These are phyloP conservation scores for Aspergillus japonicus DNA, from an alignment of 2,329 filamentous ascomycete genomes.

Conservation along the genomic window DNA sequence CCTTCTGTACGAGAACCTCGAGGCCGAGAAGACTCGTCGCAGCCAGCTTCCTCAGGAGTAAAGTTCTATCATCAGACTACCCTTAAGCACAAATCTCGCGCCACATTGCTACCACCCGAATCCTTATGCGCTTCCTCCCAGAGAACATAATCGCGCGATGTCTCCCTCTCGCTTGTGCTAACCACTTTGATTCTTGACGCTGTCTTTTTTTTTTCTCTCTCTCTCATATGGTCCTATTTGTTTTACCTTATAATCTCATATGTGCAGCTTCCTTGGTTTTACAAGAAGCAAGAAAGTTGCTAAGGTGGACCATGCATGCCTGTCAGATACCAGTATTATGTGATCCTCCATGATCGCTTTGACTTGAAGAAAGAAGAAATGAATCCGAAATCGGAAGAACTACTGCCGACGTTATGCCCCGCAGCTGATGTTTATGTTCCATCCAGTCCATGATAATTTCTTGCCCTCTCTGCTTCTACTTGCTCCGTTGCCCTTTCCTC, in stretches of 20 bases:
- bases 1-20: constrained; percentile 96
- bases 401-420: constrained; percentile 10
- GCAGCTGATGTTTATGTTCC: constrained; percentile 9
- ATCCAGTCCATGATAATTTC: background rate
- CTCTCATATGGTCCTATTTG: constrained; percentile 18
- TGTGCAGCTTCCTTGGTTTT: constrained; percentile 24
- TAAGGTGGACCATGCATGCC: constrained; percentile 23
- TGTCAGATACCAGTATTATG: constrained; percentile 26
- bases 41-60: constrained; percentile 70
- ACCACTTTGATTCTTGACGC: constrained; percentile 19
- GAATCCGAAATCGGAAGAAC: constrained; percentile 19
- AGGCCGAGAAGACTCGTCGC: constrained; percentile 98
- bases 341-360: constrained; percentile 18
- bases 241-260: constrained; percentile 19
- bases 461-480: constrained; percentile 1
- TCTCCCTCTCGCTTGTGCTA: constrained; percentile 12
- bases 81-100: background rate
- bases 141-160: constrained; percentile 11
- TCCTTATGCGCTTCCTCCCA: background rate
- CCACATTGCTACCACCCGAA: background rate
- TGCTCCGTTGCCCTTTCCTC: constrained; percentile 5
- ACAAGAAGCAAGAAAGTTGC: constrained; percentile 27
- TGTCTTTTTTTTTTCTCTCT: constrained; percentile 16
- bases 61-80: constrained; percentile 18
- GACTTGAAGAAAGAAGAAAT: constrained; percentile 14